A percentile compares a stretch with the other conserved stretches of the same genome.
Conservation (phyloP, 257 asterid species). For the Nicotiana attenuata region DNA sequence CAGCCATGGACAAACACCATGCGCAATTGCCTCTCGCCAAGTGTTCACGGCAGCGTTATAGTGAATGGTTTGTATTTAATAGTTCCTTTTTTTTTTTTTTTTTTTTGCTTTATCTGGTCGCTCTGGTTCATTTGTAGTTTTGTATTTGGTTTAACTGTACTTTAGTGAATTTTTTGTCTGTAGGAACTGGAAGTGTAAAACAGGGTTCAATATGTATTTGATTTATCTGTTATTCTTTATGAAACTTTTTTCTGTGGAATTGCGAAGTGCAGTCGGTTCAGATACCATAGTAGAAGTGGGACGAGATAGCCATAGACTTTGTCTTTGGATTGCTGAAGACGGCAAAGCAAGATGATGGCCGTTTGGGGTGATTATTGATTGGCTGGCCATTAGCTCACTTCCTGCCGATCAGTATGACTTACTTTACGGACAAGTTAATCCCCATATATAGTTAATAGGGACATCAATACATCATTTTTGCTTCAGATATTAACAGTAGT, state of each 20-base stretch:
- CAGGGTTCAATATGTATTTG: no score
- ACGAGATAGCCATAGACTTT: no score
- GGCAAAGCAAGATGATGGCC: no score
- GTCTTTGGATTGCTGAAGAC: no score
- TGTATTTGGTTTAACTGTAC: not conserved
- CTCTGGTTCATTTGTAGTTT: not conserved
- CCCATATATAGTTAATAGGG: not conserved
- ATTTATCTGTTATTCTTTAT: no score
- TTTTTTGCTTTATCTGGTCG: not conserved
- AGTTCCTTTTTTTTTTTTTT: not conserved
- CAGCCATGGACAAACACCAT: constrained; percentile 63
- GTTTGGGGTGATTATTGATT: no score
- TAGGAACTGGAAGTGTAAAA: no score
- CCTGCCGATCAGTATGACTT: no score
- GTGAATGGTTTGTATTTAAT: constrained; percentile 49
- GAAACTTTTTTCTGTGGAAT: not conserved
- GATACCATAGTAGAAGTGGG: no score
- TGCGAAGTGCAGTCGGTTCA: not conserved
- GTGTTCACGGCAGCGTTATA: constrained; percentile 58
- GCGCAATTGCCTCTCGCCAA: constrained; percentile 53
- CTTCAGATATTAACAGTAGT: not conserved
- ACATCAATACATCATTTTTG: not conserved
- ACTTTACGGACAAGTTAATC: no score
- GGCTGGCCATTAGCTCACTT: no score
- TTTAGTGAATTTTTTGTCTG: not conserved